Conservation (phyloP, 1,284 basidiomycete genomes). For the Tetrapyrgos nigripes region DNA sequence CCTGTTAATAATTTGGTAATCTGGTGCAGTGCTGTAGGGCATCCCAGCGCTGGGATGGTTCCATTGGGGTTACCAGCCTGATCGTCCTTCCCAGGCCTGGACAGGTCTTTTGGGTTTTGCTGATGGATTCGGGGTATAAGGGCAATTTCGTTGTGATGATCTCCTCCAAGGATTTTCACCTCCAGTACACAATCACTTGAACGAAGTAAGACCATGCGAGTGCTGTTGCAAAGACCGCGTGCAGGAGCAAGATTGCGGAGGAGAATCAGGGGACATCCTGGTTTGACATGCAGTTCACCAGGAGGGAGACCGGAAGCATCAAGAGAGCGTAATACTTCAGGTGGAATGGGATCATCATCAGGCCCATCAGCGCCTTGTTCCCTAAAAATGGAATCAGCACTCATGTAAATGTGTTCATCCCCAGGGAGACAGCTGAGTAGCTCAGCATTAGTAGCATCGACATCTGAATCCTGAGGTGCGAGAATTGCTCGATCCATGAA, state of each 20-base stretch:
- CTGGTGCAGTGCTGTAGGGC: too few relatives aligned
- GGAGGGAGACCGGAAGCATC: slow-evolving; percentile 30
- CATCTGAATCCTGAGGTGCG: slow-evolving; percentile 41
- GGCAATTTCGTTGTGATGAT: slow-evolving; percentile 31
- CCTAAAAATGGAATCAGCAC: slow-evolving; percentile 26
- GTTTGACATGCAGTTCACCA: slow-evolving; percentile 27
- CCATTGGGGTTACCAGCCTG: too few relatives aligned
- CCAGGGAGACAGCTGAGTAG: slow-evolving; percentile 38
- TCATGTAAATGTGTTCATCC: slow-evolving; percentile 23
- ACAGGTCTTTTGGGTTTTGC: too few relatives aligned
- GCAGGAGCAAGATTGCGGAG: too few relatives aligned
- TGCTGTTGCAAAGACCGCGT: slow-evolving; percentile 49
- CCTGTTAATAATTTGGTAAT: too few relatives aligned
- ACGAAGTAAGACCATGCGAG: slow-evolving; percentile 27
- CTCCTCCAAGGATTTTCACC: slow-evolving; percentile 30
- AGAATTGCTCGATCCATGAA: slow-evolving; percentile 45
- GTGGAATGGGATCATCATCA: slow-evolving; percentile 11
- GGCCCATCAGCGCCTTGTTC: slow-evolving; percentile 5
- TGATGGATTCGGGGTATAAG: slow-evolving; percentile 41
- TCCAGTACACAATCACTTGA: slow-evolving; percentile 31
- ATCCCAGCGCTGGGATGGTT: too few relatives aligned
- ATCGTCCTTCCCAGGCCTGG: too few relatives aligned
- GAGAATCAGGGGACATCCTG: slow-evolving; percentile 41
- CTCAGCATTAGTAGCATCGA: slow-evolving; percentile 36
- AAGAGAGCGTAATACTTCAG: slow-evolving; percentile 24